phyloP scores from a whole-genome alignment of 441 rosid species.

The Pelargonium myrrhifolium region DNA sequence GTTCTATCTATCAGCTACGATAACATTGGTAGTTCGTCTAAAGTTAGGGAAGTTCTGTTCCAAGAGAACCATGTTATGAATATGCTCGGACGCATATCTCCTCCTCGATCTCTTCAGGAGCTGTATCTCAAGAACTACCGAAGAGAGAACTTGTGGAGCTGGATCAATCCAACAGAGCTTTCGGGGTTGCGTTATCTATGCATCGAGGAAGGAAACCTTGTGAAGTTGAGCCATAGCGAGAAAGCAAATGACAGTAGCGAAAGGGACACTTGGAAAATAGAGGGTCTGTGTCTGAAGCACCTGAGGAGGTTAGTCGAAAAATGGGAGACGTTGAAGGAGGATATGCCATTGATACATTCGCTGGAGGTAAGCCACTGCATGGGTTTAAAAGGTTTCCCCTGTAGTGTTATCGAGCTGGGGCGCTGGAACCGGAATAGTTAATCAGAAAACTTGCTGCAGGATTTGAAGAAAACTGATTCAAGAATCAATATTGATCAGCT shows the following conservation, averaged over 20 bases:
- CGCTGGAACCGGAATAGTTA: neutral
- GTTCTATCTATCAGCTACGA: constrained; percentile 4
- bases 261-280: neutral
- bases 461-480: no score
- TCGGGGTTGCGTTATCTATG: neutral
- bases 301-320: neutral
- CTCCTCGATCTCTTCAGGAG: neutral
- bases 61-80: neutral
- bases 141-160: neutral
- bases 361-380: neutral
- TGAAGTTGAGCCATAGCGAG: neutral
- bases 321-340: neutral
- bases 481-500: no score
- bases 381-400: neutral
- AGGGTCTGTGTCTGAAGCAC: constrained; percentile 7
- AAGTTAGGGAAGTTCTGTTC: neutral
- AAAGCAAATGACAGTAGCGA: no score
- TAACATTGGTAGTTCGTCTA: neutral
- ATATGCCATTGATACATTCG: constrained; percentile 1
- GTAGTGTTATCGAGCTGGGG: neutral
- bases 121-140: constrained; percentile 8
- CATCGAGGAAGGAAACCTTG: constrained; percentile 2
- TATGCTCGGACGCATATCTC: neutral
- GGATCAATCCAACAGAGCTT: neutral
- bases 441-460: neutral